Evolutionary conservation across 106 monocot species (phyloP).

Genomic region (Acorus gramineus): DNA sequence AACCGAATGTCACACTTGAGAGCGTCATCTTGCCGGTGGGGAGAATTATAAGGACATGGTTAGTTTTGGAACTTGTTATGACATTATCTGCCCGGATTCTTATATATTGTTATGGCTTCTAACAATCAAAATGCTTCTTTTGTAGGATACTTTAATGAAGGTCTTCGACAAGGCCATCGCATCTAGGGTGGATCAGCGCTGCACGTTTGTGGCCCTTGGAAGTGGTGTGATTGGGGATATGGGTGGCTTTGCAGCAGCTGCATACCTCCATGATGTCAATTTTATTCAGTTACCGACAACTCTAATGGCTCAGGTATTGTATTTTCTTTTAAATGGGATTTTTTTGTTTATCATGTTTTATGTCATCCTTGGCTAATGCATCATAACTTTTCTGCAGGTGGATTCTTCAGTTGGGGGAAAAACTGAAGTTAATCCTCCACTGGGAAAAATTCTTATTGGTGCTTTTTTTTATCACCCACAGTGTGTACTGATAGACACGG

Average conservation of each 20-base stretch:
- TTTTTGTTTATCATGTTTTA: too few relatives aligned
- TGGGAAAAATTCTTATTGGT: constrained; percentile 71
- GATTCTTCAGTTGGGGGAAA: constrained; percentile 99
- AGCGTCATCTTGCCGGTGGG: constrained; percentile 89
- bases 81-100: background rate
- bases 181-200: constrained; percentile 62
- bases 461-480: constrained; percentile 99
- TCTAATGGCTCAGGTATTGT: constrained; percentile 82
- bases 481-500: constrained; percentile 85
- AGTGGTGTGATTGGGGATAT: constrained; percentile 98
- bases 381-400: constrained; percentile 35
- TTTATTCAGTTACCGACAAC: constrained; percentile 98
- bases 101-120: background rate
- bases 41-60: constrained; percentile 99
- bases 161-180: constrained; percentile 96
- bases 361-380: too few relatives aligned
- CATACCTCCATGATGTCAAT: constrained; percentile 93
- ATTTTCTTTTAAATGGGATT: too few relatives aligned
- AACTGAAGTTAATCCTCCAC: constrained; percentile 71
- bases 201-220: constrained; percentile 94
- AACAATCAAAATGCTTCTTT: background rate
- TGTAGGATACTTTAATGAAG: constrained; percentile 87
- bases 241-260: constrained; percentile 96
- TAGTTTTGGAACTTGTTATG: background rate
- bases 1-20: constrained; percentile 61